phyloP scores from a whole-genome alignment of 768 basidiomycete species.

The Pluteus cervinus region DNA sequence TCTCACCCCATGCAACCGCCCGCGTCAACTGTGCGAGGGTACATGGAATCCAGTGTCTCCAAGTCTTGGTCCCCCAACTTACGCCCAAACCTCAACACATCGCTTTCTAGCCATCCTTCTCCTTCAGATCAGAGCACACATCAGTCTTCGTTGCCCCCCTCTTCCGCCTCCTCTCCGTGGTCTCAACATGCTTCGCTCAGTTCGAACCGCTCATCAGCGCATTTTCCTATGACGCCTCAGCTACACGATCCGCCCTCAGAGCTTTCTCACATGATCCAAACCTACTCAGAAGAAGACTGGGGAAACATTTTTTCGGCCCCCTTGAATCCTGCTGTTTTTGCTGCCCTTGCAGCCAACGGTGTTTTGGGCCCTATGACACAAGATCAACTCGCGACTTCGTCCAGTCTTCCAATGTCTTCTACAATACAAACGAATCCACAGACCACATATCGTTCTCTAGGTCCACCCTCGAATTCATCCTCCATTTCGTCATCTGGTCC shows the following conservation, averaged over 20 bases:
- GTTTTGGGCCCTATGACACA: slow-evolving; percentile 36
- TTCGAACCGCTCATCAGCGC: not conserved
- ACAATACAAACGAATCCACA: slow-evolving; percentile 14
- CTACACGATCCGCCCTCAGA: slow-evolving; percentile 4
- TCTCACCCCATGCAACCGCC: too few relatives aligned
- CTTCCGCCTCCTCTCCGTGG: slow-evolving; percentile 4
- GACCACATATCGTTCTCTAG: slow-evolving; percentile 12
- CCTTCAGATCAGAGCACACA: slow-evolving; percentile 1
- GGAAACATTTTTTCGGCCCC: slow-evolving; percentile 53
- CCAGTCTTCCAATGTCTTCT: slow-evolving; percentile 34
- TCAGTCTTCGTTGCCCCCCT: not conserved
- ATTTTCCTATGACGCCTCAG: slow-evolving; percentile 10
- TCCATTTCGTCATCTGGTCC: slow-evolving; percentile 18
- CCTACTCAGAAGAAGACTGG: slow-evolving; percentile 40
- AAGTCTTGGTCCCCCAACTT: slow-evolving; percentile 4
- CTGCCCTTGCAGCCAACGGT: slow-evolving; percentile 55
- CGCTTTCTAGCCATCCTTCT: not conserved
- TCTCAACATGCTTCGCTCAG: slow-evolving; percentile 5
- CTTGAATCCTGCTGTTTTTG: slow-evolving; percentile 54
- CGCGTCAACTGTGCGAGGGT: too few relatives aligned
- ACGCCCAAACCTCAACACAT: slow-evolving; percentile 1
- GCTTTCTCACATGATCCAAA: slow-evolving; percentile 11
- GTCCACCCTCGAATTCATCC: slow-evolving; percentile 12
- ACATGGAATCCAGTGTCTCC: slow-evolving; percentile 1
- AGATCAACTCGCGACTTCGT: slow-evolving; percentile 22